A percentile compares a stretch with the other conserved stretches of the same genome.
Evolutionary conservation across 1,284 basidiomycete species (phyloP).

Genomic region (Blastosporella zonata): DNA sequence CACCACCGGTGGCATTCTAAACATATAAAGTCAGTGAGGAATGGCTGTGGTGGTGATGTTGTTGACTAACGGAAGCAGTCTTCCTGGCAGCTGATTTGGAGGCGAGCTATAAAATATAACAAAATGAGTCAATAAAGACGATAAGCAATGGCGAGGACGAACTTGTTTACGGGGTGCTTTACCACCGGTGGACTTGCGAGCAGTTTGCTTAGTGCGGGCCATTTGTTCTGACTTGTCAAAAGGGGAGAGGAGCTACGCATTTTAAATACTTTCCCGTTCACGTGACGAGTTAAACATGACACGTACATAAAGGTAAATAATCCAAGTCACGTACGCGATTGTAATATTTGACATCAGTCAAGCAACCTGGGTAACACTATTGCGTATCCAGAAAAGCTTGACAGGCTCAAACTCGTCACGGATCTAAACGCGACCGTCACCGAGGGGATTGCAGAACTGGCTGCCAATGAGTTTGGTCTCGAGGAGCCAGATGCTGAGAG

Average conservation of each 20-base stretch:
- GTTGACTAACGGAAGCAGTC: constrained; percentile 11
- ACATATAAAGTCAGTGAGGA: background rate
- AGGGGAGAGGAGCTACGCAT: background rate
- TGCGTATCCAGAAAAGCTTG: constrained; percentile 52
- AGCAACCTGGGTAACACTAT: constrained; percentile 48
- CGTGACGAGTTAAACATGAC: constrained; percentile 15
- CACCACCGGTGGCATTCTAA: constrained; percentile 49
- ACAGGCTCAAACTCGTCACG: constrained; percentile 41
- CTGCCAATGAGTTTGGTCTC: constrained; percentile 31
- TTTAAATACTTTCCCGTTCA: constrained; percentile 15
- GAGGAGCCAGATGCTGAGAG: constrained; percentile 21
- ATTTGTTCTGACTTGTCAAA: constrained; percentile 1
- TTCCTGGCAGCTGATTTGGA: constrained; percentile 19
- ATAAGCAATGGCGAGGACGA: background rate
- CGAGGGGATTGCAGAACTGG: constrained; percentile 44
- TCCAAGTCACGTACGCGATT: no score
- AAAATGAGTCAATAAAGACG: background rate
- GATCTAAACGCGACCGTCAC: constrained; percentile 45
- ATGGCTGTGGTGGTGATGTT: background rate
- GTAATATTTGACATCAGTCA: no score
- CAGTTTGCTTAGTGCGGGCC: constrained; percentile 20
- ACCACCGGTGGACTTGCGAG: constrained; percentile 19
- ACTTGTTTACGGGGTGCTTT: constrained; percentile 20
- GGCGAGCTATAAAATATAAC: constrained; percentile 15
- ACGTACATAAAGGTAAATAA: constrained; percentile 8